These are phyloP conservation scores for Penicillium simplicissimum DNA, from an alignment of 495 filamentous ascomycete species.

Conservation along the genomic window DNA sequence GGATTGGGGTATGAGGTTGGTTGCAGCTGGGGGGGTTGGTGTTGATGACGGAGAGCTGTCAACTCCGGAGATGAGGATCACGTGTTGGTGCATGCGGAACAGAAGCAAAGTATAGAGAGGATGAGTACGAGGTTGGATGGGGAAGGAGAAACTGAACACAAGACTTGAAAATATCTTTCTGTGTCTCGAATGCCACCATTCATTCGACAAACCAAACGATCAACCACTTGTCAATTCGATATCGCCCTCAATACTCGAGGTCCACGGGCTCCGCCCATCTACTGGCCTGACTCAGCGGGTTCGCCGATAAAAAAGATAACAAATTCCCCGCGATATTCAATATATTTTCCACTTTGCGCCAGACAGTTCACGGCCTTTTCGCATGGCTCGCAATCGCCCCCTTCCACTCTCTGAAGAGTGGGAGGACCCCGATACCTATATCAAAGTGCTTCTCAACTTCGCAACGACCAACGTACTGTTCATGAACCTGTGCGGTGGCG, in stretches of 20 bases:
- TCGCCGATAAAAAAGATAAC: constrained; percentile 22
- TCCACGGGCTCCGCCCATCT: background rate
- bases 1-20: constrained; percentile 1
- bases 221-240: background rate
- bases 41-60: constrained; percentile 13
- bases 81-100: constrained; percentile 12
- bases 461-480: constrained; percentile 74
- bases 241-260: background rate
- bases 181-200: background rate
- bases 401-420: constrained; percentile 62
- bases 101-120: background rate
- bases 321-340: constrained; percentile 19
- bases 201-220: too few species aligned
- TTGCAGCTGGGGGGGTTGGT: constrained; percentile 9
- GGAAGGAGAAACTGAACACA: background rate
- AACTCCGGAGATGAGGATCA: constrained; percentile 16
- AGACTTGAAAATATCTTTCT: too few species aligned
- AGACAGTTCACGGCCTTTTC: constrained; percentile 5
- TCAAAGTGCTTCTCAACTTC: constrained; percentile 76
- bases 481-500: constrained; percentile 83
- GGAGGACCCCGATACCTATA: constrained; percentile 65
- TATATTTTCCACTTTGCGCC: constrained; percentile 6
- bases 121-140: background rate
- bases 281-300: constrained; percentile 20
- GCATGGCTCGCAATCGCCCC: constrained; percentile 33